Evolutionary conservation across 1,284 basidiomycete genomes (phyloP), one percentile per base, ranked within the genome.

Genomic region (Sanghuangporus baumii): DNA sequence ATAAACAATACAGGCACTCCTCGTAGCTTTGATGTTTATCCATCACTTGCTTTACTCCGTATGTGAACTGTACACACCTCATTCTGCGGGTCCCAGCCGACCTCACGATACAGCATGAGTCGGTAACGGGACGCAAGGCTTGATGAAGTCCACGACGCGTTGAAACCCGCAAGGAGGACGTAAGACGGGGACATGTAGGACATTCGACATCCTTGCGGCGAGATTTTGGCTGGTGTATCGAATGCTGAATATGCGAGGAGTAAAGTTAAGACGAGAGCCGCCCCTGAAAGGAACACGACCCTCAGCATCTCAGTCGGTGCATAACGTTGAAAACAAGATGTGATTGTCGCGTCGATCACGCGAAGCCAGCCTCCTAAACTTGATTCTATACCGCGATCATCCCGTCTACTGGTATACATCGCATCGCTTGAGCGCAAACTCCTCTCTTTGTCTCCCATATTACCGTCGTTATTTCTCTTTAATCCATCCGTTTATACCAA

Each of bases 141-240:
- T 12, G 50, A 37, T 31, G 85, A 82, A 36, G 85, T 88, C 86
- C 91, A 85, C 14, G 83, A 77, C 61, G 75, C 67, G 70, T 92
- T 78, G 71, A 91, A 87, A 37, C 74, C 77, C 47, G 76, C 71
- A 69, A 89, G 88, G 40, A 88, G 80, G 46, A 92, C 75, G 74
- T 98, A 99, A 5, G 89, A 89, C 0, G 96, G 96, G 4, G 85
- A 91, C 97, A 99, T 99, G 81, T 88, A 95, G 64, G 94, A 94
- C 96, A 99, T 99, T 60, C 93, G 87, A 75, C 96, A 99, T 82
- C 90, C 90, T 79, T 93, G 89, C 3, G 89, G 89, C 2, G 88
- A 90, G 55, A 89, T 63, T 47, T 46, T 57, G 6, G 62, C 34
- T 1, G 67, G 65, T 14, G 61, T 59, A 26, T 66, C 47, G 16